Base-by-base conservation (phyloP, 2,329 filamentous ascomycete genomes). In the Fusarium beomiforme region DNA sequence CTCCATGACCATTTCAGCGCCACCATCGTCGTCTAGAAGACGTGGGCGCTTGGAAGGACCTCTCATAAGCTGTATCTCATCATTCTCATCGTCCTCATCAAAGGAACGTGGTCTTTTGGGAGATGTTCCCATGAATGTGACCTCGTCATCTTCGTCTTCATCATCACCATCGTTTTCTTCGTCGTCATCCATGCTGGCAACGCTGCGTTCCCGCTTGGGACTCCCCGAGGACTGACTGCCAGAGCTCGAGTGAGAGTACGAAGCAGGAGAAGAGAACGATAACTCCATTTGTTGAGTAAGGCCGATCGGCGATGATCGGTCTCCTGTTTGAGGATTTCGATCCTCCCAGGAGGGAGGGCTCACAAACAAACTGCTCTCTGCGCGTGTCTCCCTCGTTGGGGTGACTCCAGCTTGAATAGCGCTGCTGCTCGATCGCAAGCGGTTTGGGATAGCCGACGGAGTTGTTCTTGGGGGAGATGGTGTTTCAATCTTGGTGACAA, bases 291-390 rank as follows among this genome's bases (percentile, higher is more conserved):
- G 50, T 6, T 42, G 24, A 37, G 55, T 51, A n/a, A 61, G 31
- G n/a, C 60, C 53, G 17, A 46, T 49, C 0, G 64, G 55, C 8
- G 17, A 44, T 34, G n/a, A 17, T 7, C 9, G 42, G 7, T 17
- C 17, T 29, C 31, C 59, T 19, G 21, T 39, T 29, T 37, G 16
- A 21, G 53, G 49, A 17, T 67, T 56, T 3, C 71, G 44, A n/a
- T 19, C n/a, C 36, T 13, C 17, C 21, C 67, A 69, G 9, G 50
- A 39, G 2, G 72, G 73, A 10, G 72, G 58, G 31, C 59, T 71
- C 2, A 34, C 17, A n/a, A 76, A 75, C 13, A 75, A 34, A 34
- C 29, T 44, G 53, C 70, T 74, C 29, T 75, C 69, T n/a, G 56
- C 64, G 6, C 72, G 56, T 17, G 10, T 33, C 6, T 61, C 43